Percentiles rank a stretch among this genome's conserved stretches.
These are phyloP conservation scores for Haematococcus sp. DNA, from an alignment of 139 green algal species.

Conservation along the genomic window DNA sequence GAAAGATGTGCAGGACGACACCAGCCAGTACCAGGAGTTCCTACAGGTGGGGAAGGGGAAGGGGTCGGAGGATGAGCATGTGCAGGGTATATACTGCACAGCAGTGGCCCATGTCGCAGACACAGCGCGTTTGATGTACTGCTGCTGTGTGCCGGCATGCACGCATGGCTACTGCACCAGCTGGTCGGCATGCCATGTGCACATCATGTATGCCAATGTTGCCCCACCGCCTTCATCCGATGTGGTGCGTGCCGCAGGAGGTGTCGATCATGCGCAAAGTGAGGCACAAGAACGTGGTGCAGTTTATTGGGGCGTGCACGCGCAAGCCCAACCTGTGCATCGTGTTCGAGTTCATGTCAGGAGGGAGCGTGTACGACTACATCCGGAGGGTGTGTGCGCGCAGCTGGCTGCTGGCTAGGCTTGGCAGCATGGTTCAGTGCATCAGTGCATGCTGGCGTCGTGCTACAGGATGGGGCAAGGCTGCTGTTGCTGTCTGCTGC, in stretches of 20 bases:
- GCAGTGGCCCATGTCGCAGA: no score
- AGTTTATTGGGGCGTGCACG: slow-evolving; percentile 99
- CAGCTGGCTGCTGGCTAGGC: background rate
- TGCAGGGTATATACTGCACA: no score
- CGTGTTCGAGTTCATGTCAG: slow-evolving; percentile 98
- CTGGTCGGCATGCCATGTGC: no score
- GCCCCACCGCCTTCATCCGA: background rate
- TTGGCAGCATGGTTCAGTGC: background rate
- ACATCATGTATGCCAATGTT: no score
- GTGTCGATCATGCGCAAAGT: slow-evolving; percentile 79
- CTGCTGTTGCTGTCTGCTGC: no score
- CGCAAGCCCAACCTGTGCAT: slow-evolving; percentile 96
- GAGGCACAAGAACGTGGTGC: slow-evolving; percentile 96
- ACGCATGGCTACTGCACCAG: no score
- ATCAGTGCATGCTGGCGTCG: background rate
- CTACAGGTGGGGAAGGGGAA: slow-evolving; percentile 50
- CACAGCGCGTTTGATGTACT: no score
- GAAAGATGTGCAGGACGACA: slow-evolving; percentile 84
- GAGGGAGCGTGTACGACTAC: slow-evolving; percentile 94
- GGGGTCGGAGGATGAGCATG: background rate
- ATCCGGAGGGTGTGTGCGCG: slow-evolving; percentile 59
- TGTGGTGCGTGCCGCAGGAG: slow-evolving; percentile 20
- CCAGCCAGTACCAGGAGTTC: slow-evolving; percentile 90
- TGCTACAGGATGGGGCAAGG: no score
- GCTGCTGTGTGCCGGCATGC: no score